Conservation (phyloP, 176 grass and related monocot genomes). For the Otatea glauca region DNA sequence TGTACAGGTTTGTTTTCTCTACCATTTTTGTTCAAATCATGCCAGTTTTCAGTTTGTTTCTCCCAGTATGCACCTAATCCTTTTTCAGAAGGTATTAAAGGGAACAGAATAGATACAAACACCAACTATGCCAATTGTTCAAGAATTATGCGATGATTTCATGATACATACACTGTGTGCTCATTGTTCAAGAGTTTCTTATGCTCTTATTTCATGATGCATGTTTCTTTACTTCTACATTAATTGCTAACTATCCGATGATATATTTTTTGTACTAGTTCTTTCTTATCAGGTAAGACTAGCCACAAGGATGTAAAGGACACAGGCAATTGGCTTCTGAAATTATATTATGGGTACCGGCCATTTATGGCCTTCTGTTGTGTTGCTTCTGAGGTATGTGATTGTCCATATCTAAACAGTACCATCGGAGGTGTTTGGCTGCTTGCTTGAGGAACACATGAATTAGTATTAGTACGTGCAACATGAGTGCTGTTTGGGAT, state of each 20-base stretch:
- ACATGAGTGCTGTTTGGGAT: neutral
- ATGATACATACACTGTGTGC: neutral
- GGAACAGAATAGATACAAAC: conserved; percentile 4
- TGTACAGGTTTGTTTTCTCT: conserved; percentile 73
- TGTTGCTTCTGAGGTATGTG: conserved; percentile 87
- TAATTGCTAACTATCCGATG: conserved; percentile 21
- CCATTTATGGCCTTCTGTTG: conserved; percentile 97
- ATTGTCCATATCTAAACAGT: neutral
- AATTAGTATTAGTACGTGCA: neutral
- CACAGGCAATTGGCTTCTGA: conserved; percentile 85
- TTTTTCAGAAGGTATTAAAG: neutral
- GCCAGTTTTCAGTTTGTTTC: neutral
- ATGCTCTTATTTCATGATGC: neutral
- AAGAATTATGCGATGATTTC: neutral
- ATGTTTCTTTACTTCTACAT: conserved; percentile 16
- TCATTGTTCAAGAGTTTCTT: neutral
- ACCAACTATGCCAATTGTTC: neutral
- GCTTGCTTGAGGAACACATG: neutral
- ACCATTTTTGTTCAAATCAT: conserved; percentile 26
- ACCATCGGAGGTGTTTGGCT: neutral
- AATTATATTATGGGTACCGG: conserved; percentile 76
- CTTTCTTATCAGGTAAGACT: conserved; percentile 88
- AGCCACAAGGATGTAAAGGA: conserved; percentile 96
- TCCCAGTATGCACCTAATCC: neutral
- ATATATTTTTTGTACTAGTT: conserved; percentile 54